These are phyloP conservation scores for Boletellus ananas DNA, from an alignment of 768 basidiomycete genomes.

Conservation along the genomic window DNA sequence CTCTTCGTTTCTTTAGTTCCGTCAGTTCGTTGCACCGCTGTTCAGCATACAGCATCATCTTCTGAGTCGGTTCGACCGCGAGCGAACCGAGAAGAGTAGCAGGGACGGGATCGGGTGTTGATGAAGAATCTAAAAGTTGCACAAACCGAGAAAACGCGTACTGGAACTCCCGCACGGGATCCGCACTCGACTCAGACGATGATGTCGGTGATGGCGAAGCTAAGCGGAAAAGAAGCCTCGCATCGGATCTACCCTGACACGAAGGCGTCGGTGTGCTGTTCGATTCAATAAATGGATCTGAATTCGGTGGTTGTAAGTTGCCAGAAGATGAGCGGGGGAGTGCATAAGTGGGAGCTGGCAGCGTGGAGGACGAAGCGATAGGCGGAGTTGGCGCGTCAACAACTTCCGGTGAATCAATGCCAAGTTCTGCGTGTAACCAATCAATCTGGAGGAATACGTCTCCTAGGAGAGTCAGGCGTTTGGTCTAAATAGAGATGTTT, in stretches of 20 bases:
- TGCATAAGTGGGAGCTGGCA: constrained; percentile 35
- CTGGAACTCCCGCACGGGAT: constrained; percentile 41
- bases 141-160: constrained; percentile 63
- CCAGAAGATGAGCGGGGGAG: constrained; percentile 42
- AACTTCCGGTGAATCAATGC: constrained; percentile 57
- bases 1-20: constrained; percentile 69
- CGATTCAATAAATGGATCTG: constrained; percentile 28
- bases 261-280: constrained; percentile 47
- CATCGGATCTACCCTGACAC: constrained; percentile 35
- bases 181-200: constrained; percentile 6
- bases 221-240: constrained; percentile 35
- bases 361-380: constrained; percentile 36
- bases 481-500: constrained; percentile 42
- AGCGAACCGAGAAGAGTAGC: constrained; percentile 26
- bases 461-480: constrained; percentile 63
- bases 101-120: constrained; percentile 20
- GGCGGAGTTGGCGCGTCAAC: constrained; percentile 39
- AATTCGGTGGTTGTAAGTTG: constrained; percentile 10
- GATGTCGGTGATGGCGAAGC: constrained; percentile 14
- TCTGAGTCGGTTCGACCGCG: constrained; percentile 72
- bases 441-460: constrained; percentile 71
- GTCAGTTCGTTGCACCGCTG: constrained; percentile 56
- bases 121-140: constrained; percentile 46
- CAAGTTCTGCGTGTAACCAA: constrained; percentile 80
- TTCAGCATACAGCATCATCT: constrained; percentile 70